phyloP scores from a whole-genome alignment of 2,329 filamentous ascomycete genomes.

The Neurospora sp. region DNA sequence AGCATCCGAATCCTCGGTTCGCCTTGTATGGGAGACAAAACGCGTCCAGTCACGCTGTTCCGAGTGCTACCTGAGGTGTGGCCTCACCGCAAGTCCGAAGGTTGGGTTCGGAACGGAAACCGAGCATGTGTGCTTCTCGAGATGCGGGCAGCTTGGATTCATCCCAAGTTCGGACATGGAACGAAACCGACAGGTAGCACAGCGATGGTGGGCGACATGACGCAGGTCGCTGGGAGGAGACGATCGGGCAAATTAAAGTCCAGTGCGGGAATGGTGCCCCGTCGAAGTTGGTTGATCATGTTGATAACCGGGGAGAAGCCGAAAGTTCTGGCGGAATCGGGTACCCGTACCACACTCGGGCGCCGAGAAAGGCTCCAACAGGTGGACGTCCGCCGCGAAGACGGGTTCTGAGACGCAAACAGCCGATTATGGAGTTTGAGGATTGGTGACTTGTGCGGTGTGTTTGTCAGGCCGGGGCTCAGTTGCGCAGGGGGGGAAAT shows the following conservation, averaged over 20 bases:
- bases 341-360: background rate
- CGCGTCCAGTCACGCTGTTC: background rate
- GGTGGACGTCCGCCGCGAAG: background rate
- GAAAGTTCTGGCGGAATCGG: background rate
- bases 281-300: background rate
- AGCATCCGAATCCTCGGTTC: constrained; percentile 19
- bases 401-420: background rate
- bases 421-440: background rate
- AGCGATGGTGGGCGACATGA: background rate
- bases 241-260: background rate
- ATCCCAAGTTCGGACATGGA: background rate
- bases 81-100: background rate
- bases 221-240: background rate
- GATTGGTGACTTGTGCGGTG: background rate
- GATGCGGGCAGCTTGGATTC: background rate
- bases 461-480: background rate
- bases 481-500: background rate
- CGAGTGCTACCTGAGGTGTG: background rate
- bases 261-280: background rate
- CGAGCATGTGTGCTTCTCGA: background rate
- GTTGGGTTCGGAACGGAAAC: background rate
- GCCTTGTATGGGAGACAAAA: background rate
- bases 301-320: background rate
- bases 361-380: background rate
- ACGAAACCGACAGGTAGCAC: background rate